phyloP scores from a whole-genome alignment of 768 basidiomycete genomes.

The Zangia roseola region DNA sequence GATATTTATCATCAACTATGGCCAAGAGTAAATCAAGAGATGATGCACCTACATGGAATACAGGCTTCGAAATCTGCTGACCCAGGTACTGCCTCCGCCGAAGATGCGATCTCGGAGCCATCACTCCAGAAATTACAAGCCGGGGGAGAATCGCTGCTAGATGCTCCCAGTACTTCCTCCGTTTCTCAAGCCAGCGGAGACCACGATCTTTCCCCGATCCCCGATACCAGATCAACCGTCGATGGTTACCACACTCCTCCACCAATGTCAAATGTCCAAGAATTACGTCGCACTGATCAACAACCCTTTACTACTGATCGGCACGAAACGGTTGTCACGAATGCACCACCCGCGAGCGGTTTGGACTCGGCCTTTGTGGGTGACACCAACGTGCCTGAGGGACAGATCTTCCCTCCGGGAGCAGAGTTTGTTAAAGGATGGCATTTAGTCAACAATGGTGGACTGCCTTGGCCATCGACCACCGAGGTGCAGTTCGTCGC shows the following conservation, averaged over 20 bases:
- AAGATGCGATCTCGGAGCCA: not conserved
- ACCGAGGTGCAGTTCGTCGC: constrained; percentile 72
- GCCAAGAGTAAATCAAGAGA: constrained; percentile 39
- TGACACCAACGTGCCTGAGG: constrained; percentile 72
- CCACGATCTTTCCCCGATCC: constrained; percentile 2
- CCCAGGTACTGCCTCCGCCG: not conserved
- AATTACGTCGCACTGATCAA: not conserved
- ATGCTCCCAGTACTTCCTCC: constrained; percentile 23
- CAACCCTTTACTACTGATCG: constrained; percentile 1
- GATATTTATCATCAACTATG: constrained; percentile 30
- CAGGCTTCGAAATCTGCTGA: constrained; percentile 1
- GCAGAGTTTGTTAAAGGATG: constrained; percentile 86
- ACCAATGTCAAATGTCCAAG: constrained; percentile 3
- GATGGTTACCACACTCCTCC: constrained; percentile 29
- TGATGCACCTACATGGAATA: constrained; percentile 30
- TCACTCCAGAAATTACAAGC: constrained; percentile 26
- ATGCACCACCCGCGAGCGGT: not conserved
- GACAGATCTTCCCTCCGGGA: constrained; percentile 76
- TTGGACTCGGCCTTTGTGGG: constrained; percentile 58
- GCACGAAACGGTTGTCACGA: not conserved
- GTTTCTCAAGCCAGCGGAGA: constrained; percentile 1
- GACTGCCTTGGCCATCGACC: constrained; percentile 59
- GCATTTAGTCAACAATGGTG: constrained; percentile 68
- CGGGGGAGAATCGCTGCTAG: constrained; percentile 29
- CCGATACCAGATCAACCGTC: constrained; percentile 26